phyloP scores from a whole-genome alignment of 331 rosid species.

The Cydonia oblonga region DNA sequence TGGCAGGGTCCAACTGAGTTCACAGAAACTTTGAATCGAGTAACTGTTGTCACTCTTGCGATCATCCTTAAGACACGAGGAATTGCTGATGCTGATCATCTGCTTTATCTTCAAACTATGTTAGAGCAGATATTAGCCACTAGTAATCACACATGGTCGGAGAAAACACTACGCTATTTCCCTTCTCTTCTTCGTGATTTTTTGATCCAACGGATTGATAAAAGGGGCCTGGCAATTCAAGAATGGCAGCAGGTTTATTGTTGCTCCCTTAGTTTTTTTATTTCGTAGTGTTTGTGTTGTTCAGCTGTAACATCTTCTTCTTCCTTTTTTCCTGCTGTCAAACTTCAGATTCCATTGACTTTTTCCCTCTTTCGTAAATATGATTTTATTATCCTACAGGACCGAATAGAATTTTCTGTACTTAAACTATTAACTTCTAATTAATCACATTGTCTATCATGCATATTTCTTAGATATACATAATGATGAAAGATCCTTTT shows the following conservation, averaged over 20 bases:
- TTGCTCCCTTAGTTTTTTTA: constrained; percentile 5
- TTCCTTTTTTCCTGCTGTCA: not conserved
- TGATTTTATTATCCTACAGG: not conserved
- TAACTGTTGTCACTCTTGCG: constrained; percentile 75
- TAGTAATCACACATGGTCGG: constrained; percentile 91
- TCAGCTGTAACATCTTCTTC: not conserved
- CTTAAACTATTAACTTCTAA: not conserved
- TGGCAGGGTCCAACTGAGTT: constrained; percentile 92
- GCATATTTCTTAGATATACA: not conserved
- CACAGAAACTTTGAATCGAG: constrained; percentile 83
- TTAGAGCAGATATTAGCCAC: constrained; percentile 79
- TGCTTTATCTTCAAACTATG: constrained; percentile 77
- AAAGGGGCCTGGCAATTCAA: constrained; percentile 69
- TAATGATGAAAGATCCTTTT: not conserved
- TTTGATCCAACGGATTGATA: constrained; percentile 58
- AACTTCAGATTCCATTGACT: not conserved
- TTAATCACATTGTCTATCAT: not conserved
- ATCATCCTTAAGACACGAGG: constrained; percentile 92
- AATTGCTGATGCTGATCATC: constrained; percentile 85
- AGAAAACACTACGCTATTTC: constrained; percentile 70
- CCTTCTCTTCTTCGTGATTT: constrained; percentile 80
- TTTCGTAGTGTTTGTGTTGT: not conserved
- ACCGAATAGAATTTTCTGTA: not conserved
- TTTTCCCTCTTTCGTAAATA: too few relatives aligned
- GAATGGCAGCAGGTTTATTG: constrained; percentile 85